Percentiles rank a stretch among this genome's conserved stretches.
These are phyloP conservation scores for Penicillium sp. DNA, from an alignment of 2,329 filamentous ascomycete genomes.

Conservation along the genomic window DNA sequence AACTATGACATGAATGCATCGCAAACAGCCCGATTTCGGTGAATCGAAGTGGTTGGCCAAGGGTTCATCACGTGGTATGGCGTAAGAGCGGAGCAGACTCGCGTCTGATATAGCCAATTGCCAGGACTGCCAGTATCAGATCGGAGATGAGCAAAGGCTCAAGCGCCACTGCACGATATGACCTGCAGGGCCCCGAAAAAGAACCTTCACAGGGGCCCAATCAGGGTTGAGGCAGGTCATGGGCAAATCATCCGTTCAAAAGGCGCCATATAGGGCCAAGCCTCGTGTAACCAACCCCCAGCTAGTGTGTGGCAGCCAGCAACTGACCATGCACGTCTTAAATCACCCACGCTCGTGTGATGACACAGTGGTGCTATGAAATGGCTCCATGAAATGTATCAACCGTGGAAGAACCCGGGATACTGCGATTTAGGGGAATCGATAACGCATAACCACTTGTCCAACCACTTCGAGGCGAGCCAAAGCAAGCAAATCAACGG, in stretches of 20 bases:
- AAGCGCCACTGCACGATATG: conserved; percentile 9
- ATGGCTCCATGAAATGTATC: not conserved
- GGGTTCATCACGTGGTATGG: conserved; percentile 36
- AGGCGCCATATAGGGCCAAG: conserved; percentile 15
- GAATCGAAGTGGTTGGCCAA: conserved; percentile 7
- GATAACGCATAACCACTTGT: conserved; percentile 5
- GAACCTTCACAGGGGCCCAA: conserved; percentile 14
- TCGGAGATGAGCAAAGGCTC: conserved; percentile 3
- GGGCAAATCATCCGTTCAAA: conserved; percentile 13
- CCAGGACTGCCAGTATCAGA: not conserved
- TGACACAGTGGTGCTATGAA: conserved; percentile 1
- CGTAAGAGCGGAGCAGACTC: conserved; percentile 30
- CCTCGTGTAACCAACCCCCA: not conserved
- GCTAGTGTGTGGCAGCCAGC: conserved; percentile 3
- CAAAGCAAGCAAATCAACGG: conserved; percentile 3
- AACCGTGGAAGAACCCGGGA: not conserved
- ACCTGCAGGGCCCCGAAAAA: conserved; percentile 13
- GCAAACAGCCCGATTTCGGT: conserved; percentile 10
- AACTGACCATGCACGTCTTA: conserved; percentile 6
- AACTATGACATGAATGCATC: conserved; percentile 4
- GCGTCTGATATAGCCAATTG: conserved; percentile 23
- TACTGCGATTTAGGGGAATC: conserved; percentile 14
- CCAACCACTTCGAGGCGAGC: conserved; percentile 10
- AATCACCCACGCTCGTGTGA: conserved; percentile 1
- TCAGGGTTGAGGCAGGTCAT: not conserved